A percentile compares a stretch with the other conserved stretches of the same genome.
Evolutionary conservation across 2,329 filamentous ascomycete species (phyloP).

Genomic region (Colletotrichum siamense): DNA sequence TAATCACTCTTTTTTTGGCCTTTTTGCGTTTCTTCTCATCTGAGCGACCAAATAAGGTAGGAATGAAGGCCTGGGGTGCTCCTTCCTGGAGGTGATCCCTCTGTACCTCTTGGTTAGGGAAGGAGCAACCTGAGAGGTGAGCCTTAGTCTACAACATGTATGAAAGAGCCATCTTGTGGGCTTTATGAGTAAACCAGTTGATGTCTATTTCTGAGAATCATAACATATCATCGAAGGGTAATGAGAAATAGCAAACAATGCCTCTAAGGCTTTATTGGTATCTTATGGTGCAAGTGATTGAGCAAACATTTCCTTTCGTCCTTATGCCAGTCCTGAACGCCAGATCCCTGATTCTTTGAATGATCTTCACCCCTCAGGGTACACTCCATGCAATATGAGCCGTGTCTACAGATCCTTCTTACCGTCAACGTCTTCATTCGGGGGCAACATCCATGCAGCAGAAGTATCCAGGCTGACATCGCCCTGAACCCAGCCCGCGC

Average conservation of each 20-base stretch:
- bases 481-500: background rate
- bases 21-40: background rate
- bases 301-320: background rate
- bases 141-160: rapidly evolving
- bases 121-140: background rate
- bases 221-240: background rate
- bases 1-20: background rate
- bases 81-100: background rate
- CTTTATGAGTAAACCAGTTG: background rate
- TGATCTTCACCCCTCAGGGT: rapidly evolving
- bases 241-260: background rate
- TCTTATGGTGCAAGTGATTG: background rate
- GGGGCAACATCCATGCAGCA: background rate
- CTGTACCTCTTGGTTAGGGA: background rate
- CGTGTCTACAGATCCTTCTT: background rate
- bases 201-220: background rate
- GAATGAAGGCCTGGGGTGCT: background rate
- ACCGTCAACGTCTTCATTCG: rapidly evolving
- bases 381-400: background rate
- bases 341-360: background rate
- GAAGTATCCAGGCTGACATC: background rate
- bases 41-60: rapidly evolving
- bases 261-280: background rate
- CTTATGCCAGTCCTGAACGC: background rate
- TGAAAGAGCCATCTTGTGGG: background rate